Percentiles rank a stretch among this genome's conserved stretches.
Evolutionary conservation across 768 basidiomycete genomes (phyloP).

Genomic region (Tremella mesenterica): DNA sequence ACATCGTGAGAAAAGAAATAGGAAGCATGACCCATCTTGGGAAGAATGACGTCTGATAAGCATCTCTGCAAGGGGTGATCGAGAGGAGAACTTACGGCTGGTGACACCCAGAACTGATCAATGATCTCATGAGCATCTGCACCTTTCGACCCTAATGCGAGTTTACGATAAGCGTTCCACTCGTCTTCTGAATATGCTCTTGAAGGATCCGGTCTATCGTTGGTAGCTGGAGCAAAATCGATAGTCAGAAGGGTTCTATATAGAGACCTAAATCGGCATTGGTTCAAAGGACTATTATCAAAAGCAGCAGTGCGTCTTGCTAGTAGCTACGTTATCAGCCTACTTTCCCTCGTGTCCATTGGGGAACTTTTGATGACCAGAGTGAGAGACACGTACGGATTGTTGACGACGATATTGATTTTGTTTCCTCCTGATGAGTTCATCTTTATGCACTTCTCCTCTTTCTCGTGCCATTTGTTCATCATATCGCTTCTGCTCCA

Average conservation of each 20-base stretch:
- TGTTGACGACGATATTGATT: conserved; percentile 39
- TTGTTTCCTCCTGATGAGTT: conserved; percentile 28
- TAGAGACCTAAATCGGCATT: conserved; percentile 29
- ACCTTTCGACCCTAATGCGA: conserved; percentile 11
- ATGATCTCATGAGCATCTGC: conserved; percentile 31
- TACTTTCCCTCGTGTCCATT: no score
- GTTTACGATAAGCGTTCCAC: conserved; percentile 32
- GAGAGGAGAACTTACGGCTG: conserved; percentile 16
- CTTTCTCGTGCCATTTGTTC: conserved; percentile 31
- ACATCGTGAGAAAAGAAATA: not conserved
- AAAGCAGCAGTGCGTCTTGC: conserved; percentile 33
- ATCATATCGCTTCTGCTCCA: conserved; percentile 27
- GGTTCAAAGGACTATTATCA: conserved; percentile 30
- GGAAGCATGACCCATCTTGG: no score
- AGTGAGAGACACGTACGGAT: conserved; percentile 21
- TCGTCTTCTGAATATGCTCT: conserved; percentile 33
- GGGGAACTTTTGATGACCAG: not conserved
- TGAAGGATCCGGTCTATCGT: conserved; percentile 27
- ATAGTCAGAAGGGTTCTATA: conserved; percentile 38
- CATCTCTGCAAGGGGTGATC: no score
- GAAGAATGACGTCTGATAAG: no score
- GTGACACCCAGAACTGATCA: conserved; percentile 32
- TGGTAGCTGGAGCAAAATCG: conserved; percentile 32
- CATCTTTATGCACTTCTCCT: conserved; percentile 33
- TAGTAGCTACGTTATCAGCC: conserved; percentile 21